Evolutionary conservation across 2,329 filamentous ascomycete species (phyloP).

Genomic region (Exophiala sp.): DNA sequence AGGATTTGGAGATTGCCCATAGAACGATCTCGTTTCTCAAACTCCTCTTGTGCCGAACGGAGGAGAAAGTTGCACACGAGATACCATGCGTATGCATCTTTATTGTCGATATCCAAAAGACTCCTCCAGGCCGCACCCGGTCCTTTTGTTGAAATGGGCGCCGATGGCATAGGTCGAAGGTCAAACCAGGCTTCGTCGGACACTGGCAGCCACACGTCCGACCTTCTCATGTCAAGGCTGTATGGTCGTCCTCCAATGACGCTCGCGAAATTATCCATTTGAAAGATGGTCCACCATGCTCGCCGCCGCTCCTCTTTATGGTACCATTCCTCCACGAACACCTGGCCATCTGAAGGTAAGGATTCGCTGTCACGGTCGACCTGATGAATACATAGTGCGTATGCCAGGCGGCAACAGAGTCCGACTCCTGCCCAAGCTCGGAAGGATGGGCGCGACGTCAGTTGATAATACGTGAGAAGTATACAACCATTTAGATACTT

Average conservation of each 20-base stretch:
- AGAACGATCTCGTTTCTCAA: too few species aligned
- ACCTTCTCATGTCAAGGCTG: neutral
- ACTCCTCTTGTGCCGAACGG: too few species aligned
- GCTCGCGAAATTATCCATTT: neutral
- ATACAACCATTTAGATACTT: neutral
- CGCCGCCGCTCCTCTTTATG: too few species aligned
- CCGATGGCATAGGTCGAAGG: neutral
- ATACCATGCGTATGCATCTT: neutral
- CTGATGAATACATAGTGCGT: neutral
- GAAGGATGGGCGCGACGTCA: neutral
- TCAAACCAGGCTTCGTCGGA: neutral
- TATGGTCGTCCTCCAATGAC: neutral
- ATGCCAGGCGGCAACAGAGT: neutral
- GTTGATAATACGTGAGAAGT: neutral
- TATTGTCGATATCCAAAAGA: neutral
- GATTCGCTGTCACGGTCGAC: neutral
- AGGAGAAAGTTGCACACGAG: neutral
- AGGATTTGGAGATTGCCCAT: neutral
- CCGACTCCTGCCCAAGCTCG: neutral
- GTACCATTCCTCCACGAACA: neutral
- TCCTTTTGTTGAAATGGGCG: too few species aligned
- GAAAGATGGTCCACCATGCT: neutral
- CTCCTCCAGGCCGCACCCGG: neutral
- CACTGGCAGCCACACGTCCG: neutral
- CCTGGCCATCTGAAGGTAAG: neutral